These are phyloP conservation scores for Thalassiosira profunda DNA, from an alignment of 108 stramenopile species.

Conservation along the genomic window DNA sequence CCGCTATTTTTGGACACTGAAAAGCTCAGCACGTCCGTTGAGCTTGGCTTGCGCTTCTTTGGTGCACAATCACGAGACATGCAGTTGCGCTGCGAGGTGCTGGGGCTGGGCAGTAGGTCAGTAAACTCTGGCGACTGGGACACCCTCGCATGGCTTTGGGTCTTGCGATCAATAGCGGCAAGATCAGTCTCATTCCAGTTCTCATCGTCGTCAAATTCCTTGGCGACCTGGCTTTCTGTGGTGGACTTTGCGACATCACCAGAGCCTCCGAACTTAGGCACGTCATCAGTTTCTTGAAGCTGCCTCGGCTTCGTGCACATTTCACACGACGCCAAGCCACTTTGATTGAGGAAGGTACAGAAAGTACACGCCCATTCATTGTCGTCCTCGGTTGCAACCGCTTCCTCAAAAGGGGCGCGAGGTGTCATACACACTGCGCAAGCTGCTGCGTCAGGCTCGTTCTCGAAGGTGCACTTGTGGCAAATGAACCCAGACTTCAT, in stretches of 20 bases:
- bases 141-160: conserved; percentile 6
- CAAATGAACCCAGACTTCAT: background rate
- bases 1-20: conserved; percentile 71
- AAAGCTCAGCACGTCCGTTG: conserved; percentile 57
- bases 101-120: conserved; percentile 3
- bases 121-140: no score
- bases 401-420: background rate
- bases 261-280: no score
- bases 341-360: conserved; percentile 42
- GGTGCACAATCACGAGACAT: background rate
- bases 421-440: background rate
- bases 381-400: no score
- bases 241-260: no score
- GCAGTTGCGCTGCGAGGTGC: background rate
- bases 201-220: conserved; percentile 10
- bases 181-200: conserved; percentile 6
- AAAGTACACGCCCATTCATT: conserved; percentile 37
- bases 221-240: no score
- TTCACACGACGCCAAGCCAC: conserved; percentile 18
- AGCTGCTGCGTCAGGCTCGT: background rate
- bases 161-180: conserved; percentile 10
- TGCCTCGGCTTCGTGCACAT: conserved; percentile 18
- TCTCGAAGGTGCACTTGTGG: background rate
- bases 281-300: no score
- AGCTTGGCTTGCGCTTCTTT: no score